Evolutionary conservation across 2,329 filamentous ascomycete genomes (phyloP).

Genomic region (Corniculantispora saksenae): DNA sequence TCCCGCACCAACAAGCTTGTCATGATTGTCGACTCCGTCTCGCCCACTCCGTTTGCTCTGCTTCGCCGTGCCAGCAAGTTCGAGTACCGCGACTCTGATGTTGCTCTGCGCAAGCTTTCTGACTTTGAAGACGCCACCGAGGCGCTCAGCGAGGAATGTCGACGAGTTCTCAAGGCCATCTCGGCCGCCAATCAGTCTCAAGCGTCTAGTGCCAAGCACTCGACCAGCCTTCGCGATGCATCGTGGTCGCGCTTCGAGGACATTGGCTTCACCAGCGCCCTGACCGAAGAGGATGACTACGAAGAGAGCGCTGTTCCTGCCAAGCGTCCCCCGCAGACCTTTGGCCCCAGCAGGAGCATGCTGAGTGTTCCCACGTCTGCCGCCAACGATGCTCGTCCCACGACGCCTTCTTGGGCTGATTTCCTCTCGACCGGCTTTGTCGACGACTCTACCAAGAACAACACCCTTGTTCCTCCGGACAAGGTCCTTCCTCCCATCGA

Average conservation of each 20-base stretch:
- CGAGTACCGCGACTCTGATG: conserved; percentile 87
- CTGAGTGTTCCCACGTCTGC: conserved; percentile 60
- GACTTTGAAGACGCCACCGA: conserved; percentile 86
- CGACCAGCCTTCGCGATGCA: conserved; percentile 75
- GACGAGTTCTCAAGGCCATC: conserved; percentile 84
- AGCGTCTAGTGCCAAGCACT: conserved; percentile 68
- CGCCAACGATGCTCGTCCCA: conserved; percentile 73
- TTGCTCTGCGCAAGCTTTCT: conserved; percentile 80
- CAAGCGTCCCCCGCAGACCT: conserved; percentile 35
- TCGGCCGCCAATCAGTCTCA: conserved; percentile 86
- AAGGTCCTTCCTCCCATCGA: conserved; percentile 87
- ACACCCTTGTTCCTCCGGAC: conserved; percentile 83
- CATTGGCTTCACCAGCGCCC: conserved; percentile 78
- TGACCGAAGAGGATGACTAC: conserved; percentile 71
- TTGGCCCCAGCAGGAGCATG: conserved; percentile 16
- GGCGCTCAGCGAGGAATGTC: conserved; percentile 90
- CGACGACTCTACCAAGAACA: conserved; percentile 67
- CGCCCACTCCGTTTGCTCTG: conserved; percentile 88
- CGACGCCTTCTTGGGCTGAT: conserved; percentile 97
- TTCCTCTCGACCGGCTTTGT: conserved; percentile 93
- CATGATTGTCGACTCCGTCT: conserved; percentile 95
- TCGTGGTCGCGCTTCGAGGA: conserved; percentile 98
- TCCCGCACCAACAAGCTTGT: conserved; percentile 83
- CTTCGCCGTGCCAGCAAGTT: conserved; percentile 91
- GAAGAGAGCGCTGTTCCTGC: conserved; percentile 50